A percentile compares a stretch with the other conserved stretches of the same genome.
These are phyloP conservation scores for Cercospora sesami DNA, from an alignment of 2,329 filamentous ascomycete species.

Conservation along the genomic window DNA sequence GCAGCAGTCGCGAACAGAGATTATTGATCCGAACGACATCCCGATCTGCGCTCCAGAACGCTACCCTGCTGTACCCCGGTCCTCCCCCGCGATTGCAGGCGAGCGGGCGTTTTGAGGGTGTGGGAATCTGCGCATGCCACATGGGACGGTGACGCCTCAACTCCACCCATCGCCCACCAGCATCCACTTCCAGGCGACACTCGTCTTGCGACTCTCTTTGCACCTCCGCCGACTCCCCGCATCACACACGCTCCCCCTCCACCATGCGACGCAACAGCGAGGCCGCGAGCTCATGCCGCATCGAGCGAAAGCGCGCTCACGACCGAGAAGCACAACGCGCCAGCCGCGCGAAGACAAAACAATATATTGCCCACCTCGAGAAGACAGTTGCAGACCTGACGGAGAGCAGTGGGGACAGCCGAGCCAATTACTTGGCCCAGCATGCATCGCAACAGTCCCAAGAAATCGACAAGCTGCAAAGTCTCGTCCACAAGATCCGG, in stretches of 20 bases:
- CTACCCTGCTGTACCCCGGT: background rate
- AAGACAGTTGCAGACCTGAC: slow-evolving; percentile 29
- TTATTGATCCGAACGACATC: background rate
- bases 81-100: background rate
- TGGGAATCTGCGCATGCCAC: background rate
- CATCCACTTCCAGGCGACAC: background rate
- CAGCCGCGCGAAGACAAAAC: slow-evolving; percentile 29
- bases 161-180: background rate
- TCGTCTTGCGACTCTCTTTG: background rate
- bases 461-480: slow-evolving; percentile 29
- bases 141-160: background rate
- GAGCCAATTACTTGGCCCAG: slow-evolving; percentile 27
- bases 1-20: background rate
- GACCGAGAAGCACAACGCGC: slow-evolving; percentile 29
- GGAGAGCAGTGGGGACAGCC: slow-evolving; percentile 24
- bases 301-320: slow-evolving; percentile 33
- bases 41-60: background rate
- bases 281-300: slow-evolving; percentile 25
- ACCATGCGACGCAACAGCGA: slow-evolving; percentile 23
- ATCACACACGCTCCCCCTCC: background rate
- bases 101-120: background rate
- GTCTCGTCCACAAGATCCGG: slow-evolving; percentile 26
- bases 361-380: slow-evolving; percentile 30
- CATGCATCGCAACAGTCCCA: slow-evolving; percentile 28
- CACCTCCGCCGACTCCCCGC: background rate